Percentiles rank a stretch among this genome's conserved stretches.
Evolutionary conservation across 768 basidiomycete genomes (phyloP).

Genomic region (Sporobolomyces pararoseus): DNA sequence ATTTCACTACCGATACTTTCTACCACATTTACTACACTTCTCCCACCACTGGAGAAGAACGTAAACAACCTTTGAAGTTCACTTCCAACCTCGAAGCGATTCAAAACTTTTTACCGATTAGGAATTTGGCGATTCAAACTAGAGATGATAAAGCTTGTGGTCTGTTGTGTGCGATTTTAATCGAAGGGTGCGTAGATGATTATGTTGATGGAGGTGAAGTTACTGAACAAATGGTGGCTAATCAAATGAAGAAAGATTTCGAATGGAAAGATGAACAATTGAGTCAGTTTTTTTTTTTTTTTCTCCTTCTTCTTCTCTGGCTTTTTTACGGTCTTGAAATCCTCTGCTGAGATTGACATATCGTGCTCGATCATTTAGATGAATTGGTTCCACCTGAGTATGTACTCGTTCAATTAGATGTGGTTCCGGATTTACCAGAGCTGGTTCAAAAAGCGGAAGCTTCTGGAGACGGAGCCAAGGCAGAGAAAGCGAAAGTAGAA

Average conservation of each 20-base stretch:
- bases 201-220: slow-evolving; percentile 13
- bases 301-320: neutral
- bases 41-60: neutral
- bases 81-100: neutral
- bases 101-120: slow-evolving; percentile 11
- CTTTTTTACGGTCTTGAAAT: too few species aligned
- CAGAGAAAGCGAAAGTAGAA: neutral
- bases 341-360: too few species aligned
- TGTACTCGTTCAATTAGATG: slow-evolving; percentile 17
- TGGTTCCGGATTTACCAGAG: slow-evolving; percentile 11
- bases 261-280: slow-evolving; percentile 11
- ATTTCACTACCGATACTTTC: slow-evolving; percentile 8
- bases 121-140: slow-evolving; percentile 11
- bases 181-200: slow-evolving; percentile 17
- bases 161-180: slow-evolving; percentile 14
- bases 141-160: slow-evolving; percentile 14
- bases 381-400: slow-evolving; percentile 8
- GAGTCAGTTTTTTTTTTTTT: neutral
- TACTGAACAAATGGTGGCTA: slow-evolving; percentile 12
- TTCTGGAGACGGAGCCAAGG: neutral
- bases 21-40: slow-evolving; percentile 19
- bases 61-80: slow-evolving; percentile 17
- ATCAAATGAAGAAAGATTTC: slow-evolving; percentile 14
- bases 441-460: slow-evolving; percentile 4
- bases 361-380: neutral